Conservation (phyloP, 1,284 basidiomycete genomes). For the Ustilago cynodontis region DNA sequence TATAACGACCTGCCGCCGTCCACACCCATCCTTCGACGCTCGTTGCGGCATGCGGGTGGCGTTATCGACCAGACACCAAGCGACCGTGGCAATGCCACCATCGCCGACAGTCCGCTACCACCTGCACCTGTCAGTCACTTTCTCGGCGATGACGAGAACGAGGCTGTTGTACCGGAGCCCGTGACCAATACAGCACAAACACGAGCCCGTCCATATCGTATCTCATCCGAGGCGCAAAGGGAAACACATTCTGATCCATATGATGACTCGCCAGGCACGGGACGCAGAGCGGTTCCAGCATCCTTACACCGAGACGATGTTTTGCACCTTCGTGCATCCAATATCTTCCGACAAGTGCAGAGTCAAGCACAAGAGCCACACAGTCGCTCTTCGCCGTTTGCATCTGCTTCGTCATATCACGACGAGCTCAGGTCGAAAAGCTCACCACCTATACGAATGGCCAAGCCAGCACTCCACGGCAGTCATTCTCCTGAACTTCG, state of each 20-base stretch:
- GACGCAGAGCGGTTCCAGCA: conserved; percentile 31
- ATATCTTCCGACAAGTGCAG: conserved; percentile 34
- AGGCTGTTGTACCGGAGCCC: conserved; percentile 16
- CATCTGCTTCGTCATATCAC: conserved; percentile 11
- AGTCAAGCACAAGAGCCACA: conserved; percentile 18
- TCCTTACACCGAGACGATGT: conserved; percentile 38
- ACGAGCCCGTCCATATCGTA: conserved; percentile 22
- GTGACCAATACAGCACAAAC: conserved; percentile 2
- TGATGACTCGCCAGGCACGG: conserved; percentile 51
- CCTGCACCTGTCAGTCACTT: conserved; percentile 54
- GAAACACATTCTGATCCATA: conserved; percentile 36
- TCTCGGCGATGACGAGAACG: conserved; percentile 42
- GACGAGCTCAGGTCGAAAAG: conserved; percentile 42
- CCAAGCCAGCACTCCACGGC: conserved; percentile 10
- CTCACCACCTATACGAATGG: conserved; percentile 35
- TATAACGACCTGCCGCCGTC: conserved; percentile 34
- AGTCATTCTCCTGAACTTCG: conserved; percentile 25
- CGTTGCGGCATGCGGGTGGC: conserved; percentile 29
- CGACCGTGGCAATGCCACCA: conserved; percentile 46
- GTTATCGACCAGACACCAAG: conserved; percentile 36
- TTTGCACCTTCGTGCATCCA: conserved; percentile 30
- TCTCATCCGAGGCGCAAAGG: conserved; percentile 27
- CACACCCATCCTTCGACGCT: conserved; percentile 41
- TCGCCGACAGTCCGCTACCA: conserved; percentile 47
- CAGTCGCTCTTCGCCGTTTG: conserved; percentile 41